These are phyloP conservation scores for Pseudogymnoascus sp. DNA, from an alignment of 2,329 filamentous ascomycete genomes.

Conservation along the genomic window DNA sequence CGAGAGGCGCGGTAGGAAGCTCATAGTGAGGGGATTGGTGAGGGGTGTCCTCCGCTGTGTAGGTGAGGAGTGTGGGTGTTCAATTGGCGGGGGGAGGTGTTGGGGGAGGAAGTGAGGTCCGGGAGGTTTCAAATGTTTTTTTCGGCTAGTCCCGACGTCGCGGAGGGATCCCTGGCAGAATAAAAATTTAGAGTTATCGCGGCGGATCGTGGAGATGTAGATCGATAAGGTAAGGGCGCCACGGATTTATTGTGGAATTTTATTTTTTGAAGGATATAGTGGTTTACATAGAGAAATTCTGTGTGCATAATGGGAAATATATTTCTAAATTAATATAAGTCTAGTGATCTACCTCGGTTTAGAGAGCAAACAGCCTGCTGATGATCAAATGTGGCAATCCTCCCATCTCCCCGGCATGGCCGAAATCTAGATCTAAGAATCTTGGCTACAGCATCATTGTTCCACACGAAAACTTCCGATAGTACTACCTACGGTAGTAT, in stretches of 20 bases:
- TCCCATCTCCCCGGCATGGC: background rate
- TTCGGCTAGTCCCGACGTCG: background rate
- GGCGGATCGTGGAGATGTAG: background rate
- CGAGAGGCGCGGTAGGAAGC: background rate
- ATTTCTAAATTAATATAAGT: background rate
- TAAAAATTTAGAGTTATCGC: constrained; percentile 1
- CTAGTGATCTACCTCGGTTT: background rate
- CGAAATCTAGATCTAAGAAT: background rate
- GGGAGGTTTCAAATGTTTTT: background rate
- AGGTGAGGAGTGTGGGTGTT: background rate
- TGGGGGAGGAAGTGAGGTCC: background rate
- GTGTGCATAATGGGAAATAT: background rate
- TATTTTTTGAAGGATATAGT: background rate
- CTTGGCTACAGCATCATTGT: background rate
- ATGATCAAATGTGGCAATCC: background rate
- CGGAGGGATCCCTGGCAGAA: background rate
- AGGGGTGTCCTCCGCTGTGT: background rate
- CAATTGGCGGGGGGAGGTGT: background rate
- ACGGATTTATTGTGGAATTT: background rate
- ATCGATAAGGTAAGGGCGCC: background rate
- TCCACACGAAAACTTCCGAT: background rate
- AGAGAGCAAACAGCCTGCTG: background rate
- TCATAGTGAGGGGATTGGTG: background rate
- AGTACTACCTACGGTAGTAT: background rate
- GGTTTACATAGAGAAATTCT: background rate